Evolutionary conservation across 345 rosid genomes (phyloP).

Genomic region (Microcos paniculata): DNA sequence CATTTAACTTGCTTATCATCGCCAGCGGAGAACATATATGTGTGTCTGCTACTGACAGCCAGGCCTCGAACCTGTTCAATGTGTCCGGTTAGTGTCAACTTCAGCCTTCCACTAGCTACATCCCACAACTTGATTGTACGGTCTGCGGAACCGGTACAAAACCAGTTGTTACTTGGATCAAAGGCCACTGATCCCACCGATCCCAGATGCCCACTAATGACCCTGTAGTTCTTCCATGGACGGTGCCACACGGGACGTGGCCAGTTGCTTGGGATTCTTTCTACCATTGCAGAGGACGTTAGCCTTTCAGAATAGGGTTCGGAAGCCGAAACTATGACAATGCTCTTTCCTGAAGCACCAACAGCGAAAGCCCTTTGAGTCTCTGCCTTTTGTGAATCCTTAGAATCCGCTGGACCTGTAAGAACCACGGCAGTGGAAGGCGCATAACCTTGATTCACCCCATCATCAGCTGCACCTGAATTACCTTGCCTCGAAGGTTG

Average conservation of each 20-base stretch:
- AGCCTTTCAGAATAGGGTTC: constrained; percentile 72
- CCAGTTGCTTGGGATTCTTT: constrained; percentile 97
- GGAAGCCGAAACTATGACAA: constrained; percentile 55
- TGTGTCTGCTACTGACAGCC: constrained; percentile 82
- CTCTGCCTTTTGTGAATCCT: constrained; percentile 39
- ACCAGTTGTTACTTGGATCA: constrained; percentile 97
- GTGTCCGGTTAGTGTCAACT: constrained; percentile 94
- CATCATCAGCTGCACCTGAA: constrained; percentile 17
- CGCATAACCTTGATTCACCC: constrained; percentile 34
- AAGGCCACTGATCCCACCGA: constrained; percentile 98
- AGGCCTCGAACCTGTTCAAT: constrained; percentile 98
- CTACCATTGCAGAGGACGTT: constrained; percentile 85
- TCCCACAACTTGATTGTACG: constrained; percentile 99
- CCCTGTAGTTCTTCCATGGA: constrained; percentile 99
- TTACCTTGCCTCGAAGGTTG: constrained; percentile 44
- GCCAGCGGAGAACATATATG: constrained; percentile 98
- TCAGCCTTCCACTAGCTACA: constrained; percentile 86
- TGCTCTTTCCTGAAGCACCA: constrained; percentile 67
- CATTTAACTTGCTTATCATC: constrained; percentile 99
- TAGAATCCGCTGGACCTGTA: constrained; percentile 38
- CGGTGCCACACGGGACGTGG: constrained; percentile 97
- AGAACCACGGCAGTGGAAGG: constrained; percentile 57
- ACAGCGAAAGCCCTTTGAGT: constrained; percentile 64
- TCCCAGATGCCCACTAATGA: constrained; percentile 95
- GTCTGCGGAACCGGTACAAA: constrained; percentile 98